Evolutionary conservation across 352 stramenopile species (phyloP), one percentile per base, ranked within the genome.

Genomic region (Pythium vanterpoolii): DNA sequence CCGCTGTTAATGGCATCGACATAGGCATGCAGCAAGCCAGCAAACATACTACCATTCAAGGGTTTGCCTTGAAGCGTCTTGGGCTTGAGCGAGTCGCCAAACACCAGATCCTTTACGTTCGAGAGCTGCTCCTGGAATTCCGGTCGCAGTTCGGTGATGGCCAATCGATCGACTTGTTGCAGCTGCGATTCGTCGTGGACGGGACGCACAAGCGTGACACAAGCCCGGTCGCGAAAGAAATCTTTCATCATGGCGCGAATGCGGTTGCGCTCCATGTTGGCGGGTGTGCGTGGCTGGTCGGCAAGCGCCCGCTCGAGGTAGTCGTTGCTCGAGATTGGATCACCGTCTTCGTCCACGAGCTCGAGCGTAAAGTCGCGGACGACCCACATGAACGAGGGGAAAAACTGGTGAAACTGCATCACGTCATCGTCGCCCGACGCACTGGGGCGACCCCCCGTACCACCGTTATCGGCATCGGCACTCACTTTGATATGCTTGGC

Each of bases 341-440:
- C 73, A 59, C 86, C 85, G 57, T 95, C 83, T 72, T 93, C 84
- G 52, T 94, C 83, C 33, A 93, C 79, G 10, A 96, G 71, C 49
- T 95, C 79, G 13, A 96, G 70, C 26, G 87, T 89, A 53, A 96
- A 96, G 53, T 96, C 87, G 50, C 87, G 79, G 26, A 96, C 82
- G 43, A 96, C 74, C 87, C 87, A 96, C 26, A 93, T 64, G 61
- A 96, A 96, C 10, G 79, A 90, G 49, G 87, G 87, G 63, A 96
- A 95, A 61, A 95, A 95, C 38, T 74, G 79, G 68, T 89, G 79
- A 45, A 93, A 86, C 64, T 92, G 77, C 71, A 76, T 78, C 21
- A 82, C 71, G 36, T 91, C 79, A 34, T 86, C 77, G 43, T 87
- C 72, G 24, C 43, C 54, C 33, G 65, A 60, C 7, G 49, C 47